Conservation (phyloP, 148 eudicot species). For the Diospyros lotus region DNA sequence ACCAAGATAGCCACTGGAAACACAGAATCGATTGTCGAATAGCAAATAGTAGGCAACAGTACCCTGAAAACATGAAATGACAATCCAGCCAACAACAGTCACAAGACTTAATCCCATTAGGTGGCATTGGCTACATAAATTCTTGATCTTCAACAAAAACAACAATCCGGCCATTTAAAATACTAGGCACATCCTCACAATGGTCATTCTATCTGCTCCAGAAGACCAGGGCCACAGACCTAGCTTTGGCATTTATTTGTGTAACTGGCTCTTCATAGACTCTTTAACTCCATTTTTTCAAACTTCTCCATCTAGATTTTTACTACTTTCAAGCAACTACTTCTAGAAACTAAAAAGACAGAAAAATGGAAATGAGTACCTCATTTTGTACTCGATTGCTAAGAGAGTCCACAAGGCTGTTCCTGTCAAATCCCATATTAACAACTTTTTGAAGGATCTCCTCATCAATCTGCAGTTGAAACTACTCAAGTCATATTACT, state of each 20-base stretch:
- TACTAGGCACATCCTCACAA: too few species aligned
- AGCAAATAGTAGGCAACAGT: slow-evolving; percentile 96
- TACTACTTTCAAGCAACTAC: too few species aligned
- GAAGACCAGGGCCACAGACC: too few species aligned
- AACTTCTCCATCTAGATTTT: too few species aligned
- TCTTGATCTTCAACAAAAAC: too few species aligned
- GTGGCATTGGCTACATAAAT: too few species aligned
- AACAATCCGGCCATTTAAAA: too few species aligned
- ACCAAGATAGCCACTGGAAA: slow-evolving; percentile 37
- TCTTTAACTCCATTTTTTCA: too few species aligned
- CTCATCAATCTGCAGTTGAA: slow-evolving; percentile 43
- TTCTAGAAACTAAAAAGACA: neutral
- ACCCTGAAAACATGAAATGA: slow-evolving; percentile 45
- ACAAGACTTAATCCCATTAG: too few species aligned
- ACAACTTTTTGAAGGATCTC: slow-evolving; percentile 49
- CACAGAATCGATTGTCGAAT: slow-evolving; percentile 80
- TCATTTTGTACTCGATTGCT: slow-evolving; percentile 34
- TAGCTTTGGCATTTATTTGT: too few species aligned
- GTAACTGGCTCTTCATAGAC: too few species aligned
- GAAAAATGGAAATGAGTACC: slow-evolving; percentile 16
- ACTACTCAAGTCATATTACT: neutral
- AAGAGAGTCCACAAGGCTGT: slow-evolving; percentile 44
- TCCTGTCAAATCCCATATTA: slow-evolving; percentile 53
- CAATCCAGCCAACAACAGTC: neutral
- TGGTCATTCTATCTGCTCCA: too few species aligned